These are phyloP conservation scores for Orychophragmus violaceus DNA, from an alignment of 345 rosid species.

Conservation along the genomic window DNA sequence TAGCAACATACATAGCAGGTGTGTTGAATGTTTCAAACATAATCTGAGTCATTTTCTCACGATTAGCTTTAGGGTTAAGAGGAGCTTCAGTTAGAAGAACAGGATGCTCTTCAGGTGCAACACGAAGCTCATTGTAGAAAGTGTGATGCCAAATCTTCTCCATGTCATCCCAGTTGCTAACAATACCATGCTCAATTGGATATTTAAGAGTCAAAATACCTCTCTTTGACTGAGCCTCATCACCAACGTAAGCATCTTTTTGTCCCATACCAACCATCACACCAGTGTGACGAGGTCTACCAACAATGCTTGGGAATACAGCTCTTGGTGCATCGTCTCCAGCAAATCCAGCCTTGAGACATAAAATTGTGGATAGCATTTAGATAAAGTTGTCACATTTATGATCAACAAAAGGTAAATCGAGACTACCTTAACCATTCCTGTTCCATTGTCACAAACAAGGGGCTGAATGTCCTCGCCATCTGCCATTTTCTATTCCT, in stretches of 20 bases:
- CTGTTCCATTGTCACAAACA: constrained; percentile 57
- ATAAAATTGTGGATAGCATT: too few species aligned
- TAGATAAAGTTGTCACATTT: not conserved
- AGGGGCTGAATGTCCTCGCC: too few species aligned
- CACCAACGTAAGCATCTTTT: too few species aligned
- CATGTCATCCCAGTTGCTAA: too few species aligned
- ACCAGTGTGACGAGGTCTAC: constrained; percentile 51
- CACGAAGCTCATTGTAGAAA: constrained; percentile 51
- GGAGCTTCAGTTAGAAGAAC: constrained; percentile 47
- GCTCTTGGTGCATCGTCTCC: constrained; percentile 56
- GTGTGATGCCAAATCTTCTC: too few species aligned
- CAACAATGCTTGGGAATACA: constrained; percentile 53
- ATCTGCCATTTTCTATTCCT: constrained; percentile 63
- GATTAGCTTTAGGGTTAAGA: too few species aligned
- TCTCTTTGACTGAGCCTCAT: too few species aligned
- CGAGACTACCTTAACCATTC: constrained; percentile 67
- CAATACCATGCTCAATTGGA: too few species aligned
- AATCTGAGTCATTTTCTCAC: constrained; percentile 49
- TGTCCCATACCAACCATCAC: constrained; percentile 60
- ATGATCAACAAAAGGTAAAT: too few species aligned
- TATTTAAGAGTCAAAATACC: too few species aligned
- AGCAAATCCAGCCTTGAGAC: constrained; percentile 52
- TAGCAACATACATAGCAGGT: constrained; percentile 46
- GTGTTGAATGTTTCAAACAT: constrained; percentile 47
- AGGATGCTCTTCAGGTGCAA: constrained; percentile 51